Conservation (phyloP, 1,139 yeast species). For the Sugiyamaella castrensis region DNA sequence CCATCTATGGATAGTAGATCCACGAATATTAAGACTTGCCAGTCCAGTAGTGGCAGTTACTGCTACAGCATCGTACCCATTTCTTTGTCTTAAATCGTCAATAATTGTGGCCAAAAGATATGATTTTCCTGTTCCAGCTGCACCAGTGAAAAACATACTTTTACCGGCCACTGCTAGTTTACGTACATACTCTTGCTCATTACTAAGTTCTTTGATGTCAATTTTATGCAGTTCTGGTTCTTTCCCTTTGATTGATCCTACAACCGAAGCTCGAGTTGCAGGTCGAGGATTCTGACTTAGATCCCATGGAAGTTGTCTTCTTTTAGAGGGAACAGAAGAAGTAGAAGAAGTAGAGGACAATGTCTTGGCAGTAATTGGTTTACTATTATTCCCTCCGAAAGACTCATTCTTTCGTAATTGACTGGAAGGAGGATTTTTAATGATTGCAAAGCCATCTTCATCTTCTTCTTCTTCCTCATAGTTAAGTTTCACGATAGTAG, state of each 20-base stretch:
- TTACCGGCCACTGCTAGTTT: conserved; percentile 19
- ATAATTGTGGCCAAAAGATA: conserved; percentile 64
- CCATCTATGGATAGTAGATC: conserved; percentile 74
- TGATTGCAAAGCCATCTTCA: background rate
- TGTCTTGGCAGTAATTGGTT: no score
- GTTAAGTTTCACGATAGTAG: background rate
- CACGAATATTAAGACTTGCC: conserved; percentile 87
- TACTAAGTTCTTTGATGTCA: conserved; percentile 11
- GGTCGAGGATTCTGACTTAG: conserved; percentile 2
- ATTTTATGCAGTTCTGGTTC: background rate
- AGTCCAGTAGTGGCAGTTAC: conserved; percentile 90
- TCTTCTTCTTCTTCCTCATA: background rate
- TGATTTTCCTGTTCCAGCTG: conserved; percentile 97
- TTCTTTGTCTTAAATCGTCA: conserved; percentile 40
- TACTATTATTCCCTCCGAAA: background rate
- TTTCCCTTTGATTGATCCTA: background rate
- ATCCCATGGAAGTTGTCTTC: conserved; percentile 9
- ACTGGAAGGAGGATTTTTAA: background rate
- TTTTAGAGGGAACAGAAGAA: background rate
- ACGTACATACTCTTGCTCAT: conserved; percentile 20
- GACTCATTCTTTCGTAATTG: background rate
- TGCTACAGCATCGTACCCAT: conserved; percentile 56
- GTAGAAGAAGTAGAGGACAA: background rate
- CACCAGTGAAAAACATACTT: conserved; percentile 75
- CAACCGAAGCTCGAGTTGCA: conserved; percentile 1